A percentile compares a stretch with the other conserved stretches of the same genome.
phyloP scores from a whole-genome alignment of 306 rosid genomes.

The Erythrophleum fordii region DNA sequence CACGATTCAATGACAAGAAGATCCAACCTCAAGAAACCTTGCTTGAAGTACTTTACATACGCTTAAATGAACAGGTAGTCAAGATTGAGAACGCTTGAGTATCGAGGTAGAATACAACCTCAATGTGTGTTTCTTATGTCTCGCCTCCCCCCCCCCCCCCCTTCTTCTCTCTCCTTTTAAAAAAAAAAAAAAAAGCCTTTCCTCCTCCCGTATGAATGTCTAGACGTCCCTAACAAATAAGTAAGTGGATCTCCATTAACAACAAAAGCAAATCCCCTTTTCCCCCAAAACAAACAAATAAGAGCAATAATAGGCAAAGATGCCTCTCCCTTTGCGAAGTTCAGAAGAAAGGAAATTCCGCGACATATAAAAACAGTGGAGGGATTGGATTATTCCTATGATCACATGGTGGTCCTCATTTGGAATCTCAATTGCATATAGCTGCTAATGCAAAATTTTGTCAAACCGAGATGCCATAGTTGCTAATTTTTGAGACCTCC shows the following conservation, averaged over 20 bases:
- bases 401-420: slow-evolving; percentile 1
- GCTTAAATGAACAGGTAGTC: background rate
- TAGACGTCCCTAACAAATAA: background rate
- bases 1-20: background rate
- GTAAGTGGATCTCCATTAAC: background rate
- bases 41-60: background rate
- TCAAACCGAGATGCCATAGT: slow-evolving; percentile 90
- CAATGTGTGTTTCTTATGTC: background rate
- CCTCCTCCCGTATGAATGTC: background rate
- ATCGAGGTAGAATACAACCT: background rate
- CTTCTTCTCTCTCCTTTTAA: background rate
- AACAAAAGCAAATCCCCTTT: background rate
- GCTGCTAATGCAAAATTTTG: slow-evolving; percentile 7
- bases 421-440: slow-evolving; percentile 29
- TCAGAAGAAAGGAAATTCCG: slow-evolving; percentile 10
- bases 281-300: background rate
- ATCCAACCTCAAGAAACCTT: background rate
- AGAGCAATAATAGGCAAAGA: background rate
- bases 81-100: background rate
- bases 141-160: background rate
- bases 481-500: slow-evolving; percentile 81
- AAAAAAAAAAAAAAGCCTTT: no score
- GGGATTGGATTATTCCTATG: slow-evolving; percentile 15
- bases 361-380: background rate
- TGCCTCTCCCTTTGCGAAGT: slow-evolving; percentile 14